Base-by-base conservation (phyloP, 257 asterid species). In the Solanum pinnatisectum region DNA sequence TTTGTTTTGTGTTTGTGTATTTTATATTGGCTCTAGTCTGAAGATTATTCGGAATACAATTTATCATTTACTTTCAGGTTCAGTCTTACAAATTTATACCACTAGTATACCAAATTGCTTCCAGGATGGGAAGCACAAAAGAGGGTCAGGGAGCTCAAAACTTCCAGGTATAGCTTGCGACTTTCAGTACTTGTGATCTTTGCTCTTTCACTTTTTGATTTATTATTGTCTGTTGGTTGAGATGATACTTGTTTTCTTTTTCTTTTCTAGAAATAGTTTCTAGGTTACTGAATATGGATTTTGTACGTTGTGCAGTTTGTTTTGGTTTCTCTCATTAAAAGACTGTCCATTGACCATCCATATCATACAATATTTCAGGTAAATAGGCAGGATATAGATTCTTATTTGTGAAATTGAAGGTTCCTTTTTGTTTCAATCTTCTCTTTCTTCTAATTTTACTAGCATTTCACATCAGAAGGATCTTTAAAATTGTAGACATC, bases 311-410 rank as follows among this genome's bases (percentile, higher is more conserved):
- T 92, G 93, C 95, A 97, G 99, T 94, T 91, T 91, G 98, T 98
- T 71, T 93, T 97, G 96, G 94, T 94, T 90, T 95, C 98, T 87
- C 98, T 97, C 85, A 91, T 97, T 93, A 97, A 95, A 96, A 96
- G 92, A 92, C 94, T 97, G 96, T 92, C 99, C 83, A 91, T 92
- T 84, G 99, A 96, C 87, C 99, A 97, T 93, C 99, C 99, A 35
- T 96, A 97, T 91, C 99, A 97, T 92, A 93, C 99, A 70, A 93
- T 95, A 88, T 97, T 95, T 91, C 99, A 97, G 98, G 99, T 97
- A 88, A 37, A 67, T 87, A 33, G 83, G 46, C 36, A 1, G 46
- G 84, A 39, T 85, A 27, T 39, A 81, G 85, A 81, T 46, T 81
- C 30, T 16, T 81, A 81, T 82, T 49, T 49, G 70, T 82, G 85